These are phyloP conservation scores for Candida wancherniae DNA, from an alignment of 805 yeast genomes.

Conservation along the genomic window DNA sequence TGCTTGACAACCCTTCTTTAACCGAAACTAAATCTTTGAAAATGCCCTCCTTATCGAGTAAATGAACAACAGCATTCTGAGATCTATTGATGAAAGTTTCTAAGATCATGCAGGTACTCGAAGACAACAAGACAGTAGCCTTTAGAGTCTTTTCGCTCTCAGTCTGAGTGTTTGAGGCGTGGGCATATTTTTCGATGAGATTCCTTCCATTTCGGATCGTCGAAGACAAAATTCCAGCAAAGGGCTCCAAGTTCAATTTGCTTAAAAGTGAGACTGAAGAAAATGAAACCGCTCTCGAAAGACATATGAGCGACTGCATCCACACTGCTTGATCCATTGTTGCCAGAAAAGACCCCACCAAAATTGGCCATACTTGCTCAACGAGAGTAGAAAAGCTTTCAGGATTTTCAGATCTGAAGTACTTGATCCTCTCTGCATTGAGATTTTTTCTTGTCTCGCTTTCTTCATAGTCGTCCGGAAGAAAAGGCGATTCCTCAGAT, in stretches of 20 bases:
- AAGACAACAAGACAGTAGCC: constrained; percentile 31
- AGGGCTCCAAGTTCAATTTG: constrained; percentile 28
- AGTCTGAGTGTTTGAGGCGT: neutral
- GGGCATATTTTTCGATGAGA: constrained; percentile 2
- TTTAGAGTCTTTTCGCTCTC: constrained; percentile 2
- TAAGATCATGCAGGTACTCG: constrained; percentile 49
- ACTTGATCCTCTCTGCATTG: constrained; percentile 29
- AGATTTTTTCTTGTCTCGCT: constrained; percentile 20
- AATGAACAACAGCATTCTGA: constrained; percentile 40
- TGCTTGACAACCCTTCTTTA: neutral
- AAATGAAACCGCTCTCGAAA: constrained; percentile 49
- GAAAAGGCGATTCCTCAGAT: constrained; percentile 26
- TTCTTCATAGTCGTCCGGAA: constrained; percentile 19
- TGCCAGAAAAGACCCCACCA: constrained; percentile 65
- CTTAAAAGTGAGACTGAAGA: constrained; percentile 24
- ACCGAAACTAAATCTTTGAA: constrained; percentile 40
- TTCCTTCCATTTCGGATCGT: constrained; percentile 51
- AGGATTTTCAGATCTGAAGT: constrained; percentile 21
- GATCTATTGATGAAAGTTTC: constrained; percentile 40
- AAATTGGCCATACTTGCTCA: constrained; percentile 43
- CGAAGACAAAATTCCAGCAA: constrained; percentile 53
- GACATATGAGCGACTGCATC: constrained; percentile 48
- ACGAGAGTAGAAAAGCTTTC: constrained; percentile 33
- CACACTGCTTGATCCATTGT: constrained; percentile 66
- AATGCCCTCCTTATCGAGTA: constrained; percentile 72